Evolutionary conservation across 805 yeast genomes (phyloP), one percentile per base, ranked within the genome.

Genomic region (Sporopachydermia lactativora): DNA sequence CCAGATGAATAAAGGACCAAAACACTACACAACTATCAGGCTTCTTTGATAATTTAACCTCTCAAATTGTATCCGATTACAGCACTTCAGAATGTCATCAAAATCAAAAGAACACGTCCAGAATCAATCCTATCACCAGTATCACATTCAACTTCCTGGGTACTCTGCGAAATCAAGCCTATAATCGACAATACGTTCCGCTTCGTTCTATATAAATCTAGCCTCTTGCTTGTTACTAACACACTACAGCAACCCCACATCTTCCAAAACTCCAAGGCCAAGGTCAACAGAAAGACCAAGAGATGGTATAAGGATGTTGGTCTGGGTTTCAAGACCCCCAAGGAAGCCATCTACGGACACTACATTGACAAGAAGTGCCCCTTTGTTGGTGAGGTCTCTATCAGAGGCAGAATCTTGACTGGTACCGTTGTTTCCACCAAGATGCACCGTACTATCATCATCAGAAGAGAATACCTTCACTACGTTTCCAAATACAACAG

Each of bases 231-330:
- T n/a, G n/a, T n/a, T n/a, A n/a, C n/a, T n/a, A n/a, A n/a, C n/a
- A n/a, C n/a, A n/a, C n/a, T n/a, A n/a, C 64, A 84, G 99, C 99
- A 92, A 84, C 98, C 97, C 68, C 98, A 92, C 80, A 89, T 92
- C 80, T 92, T 92, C 95, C 88, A 86, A 76, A 92, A 92, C 89
- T 86, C 97, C 80, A 92, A 92, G 85, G 80, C 96, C 62, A 88
- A 85, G 88, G 95, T 94, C 68, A 77, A 76, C 85, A 83, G 83
- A 75, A 79, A 88, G 76, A 81, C 95, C 81, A 92, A 92, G 92
- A 92, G 99, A 85, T 92, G 99, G 99, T 88, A 78, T 70, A 92
- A 92, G 82, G 96, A 92, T 50, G 96, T 85, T 62, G 99, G 99
- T 70, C 84, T 92, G 69, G 99, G 99, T 59, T 92, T 86, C 96